Conservation (phyloP, 768 basidiomycete genomes). For the Cyclocybe cylindracea region DNA sequence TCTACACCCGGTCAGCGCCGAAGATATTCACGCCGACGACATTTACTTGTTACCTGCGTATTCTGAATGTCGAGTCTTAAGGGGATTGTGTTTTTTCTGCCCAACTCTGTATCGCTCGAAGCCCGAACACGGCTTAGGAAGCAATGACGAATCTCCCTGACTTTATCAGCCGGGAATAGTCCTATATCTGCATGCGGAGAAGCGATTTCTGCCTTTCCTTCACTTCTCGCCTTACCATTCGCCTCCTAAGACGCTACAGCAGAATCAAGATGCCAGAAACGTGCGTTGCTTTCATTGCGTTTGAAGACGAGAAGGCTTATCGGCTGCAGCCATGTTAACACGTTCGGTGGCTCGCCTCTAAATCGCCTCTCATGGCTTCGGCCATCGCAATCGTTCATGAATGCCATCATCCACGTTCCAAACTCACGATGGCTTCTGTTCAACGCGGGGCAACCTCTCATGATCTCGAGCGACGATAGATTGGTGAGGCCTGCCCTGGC, state of each 20-base stretch:
- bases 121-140: not conserved
- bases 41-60: too few relatives aligned
- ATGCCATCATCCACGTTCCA: constrained; percentile 60
- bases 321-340: constrained; percentile 32
- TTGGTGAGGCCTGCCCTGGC: constrained; percentile 40
- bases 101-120: not conserved
- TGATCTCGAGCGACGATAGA: constrained; percentile 37
- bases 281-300: constrained; percentile 13
- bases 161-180: not conserved
- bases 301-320: not conserved
- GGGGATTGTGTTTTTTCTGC: too few relatives aligned
- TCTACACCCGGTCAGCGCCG: too few relatives aligned
- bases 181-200: not conserved
- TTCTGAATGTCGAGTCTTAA: too few relatives aligned
- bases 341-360: constrained; percentile 64
- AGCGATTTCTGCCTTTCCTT: not conserved
- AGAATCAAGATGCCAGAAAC: constrained; percentile 15
- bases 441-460: constrained; percentile 70
- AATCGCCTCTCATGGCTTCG: constrained; percentile 86
- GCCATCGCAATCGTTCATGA: constrained; percentile 72
- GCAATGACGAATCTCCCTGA: constrained; percentile 6
- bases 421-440: constrained; percentile 79
- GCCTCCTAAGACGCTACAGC: not conserved
- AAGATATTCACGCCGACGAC: too few relatives aligned
- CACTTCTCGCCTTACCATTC: not conserved